Conservation (phyloP, 75 land plant species). For the Pseudotsuga menziesii region DNA sequence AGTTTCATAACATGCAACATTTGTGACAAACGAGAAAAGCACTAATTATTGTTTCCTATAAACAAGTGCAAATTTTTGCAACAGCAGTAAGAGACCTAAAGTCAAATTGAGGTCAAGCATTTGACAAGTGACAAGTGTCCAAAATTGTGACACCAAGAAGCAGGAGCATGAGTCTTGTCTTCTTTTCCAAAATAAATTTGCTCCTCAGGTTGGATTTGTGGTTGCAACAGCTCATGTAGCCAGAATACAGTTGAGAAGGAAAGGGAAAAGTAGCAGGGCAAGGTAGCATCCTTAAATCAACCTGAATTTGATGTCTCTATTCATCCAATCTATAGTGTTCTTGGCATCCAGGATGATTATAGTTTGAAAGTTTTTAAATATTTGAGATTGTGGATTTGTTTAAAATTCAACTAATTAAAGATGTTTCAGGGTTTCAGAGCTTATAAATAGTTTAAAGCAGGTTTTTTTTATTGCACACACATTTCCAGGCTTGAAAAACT, state of each 20-base stretch:
- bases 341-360: neutral
- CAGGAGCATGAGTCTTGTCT: neutral
- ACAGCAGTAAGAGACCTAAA: constrained; percentile 11
- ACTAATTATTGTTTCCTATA: neutral
- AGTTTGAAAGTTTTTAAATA: neutral
- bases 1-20: no score
- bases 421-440: neutral
- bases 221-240: neutral
- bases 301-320: neutral
- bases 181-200: neutral
- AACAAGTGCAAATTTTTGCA: constrained; percentile 6
- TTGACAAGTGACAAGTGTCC: neutral
- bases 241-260: neutral
- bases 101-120: neutral
- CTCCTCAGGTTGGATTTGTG: neutral
- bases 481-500: neutral
- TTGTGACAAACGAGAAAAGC: neutral
- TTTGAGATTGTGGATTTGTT: neutral
- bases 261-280: neutral
- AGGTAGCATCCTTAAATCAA: neutral
- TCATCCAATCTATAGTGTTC: neutral
- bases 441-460: neutral
- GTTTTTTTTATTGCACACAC: neutral
- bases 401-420: neutral
- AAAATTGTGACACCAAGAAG: neutral